Base-by-base conservation (phyloP, 2,329 filamentous ascomycete genomes). In the Proliferodiscus dingleyae region DNA sequence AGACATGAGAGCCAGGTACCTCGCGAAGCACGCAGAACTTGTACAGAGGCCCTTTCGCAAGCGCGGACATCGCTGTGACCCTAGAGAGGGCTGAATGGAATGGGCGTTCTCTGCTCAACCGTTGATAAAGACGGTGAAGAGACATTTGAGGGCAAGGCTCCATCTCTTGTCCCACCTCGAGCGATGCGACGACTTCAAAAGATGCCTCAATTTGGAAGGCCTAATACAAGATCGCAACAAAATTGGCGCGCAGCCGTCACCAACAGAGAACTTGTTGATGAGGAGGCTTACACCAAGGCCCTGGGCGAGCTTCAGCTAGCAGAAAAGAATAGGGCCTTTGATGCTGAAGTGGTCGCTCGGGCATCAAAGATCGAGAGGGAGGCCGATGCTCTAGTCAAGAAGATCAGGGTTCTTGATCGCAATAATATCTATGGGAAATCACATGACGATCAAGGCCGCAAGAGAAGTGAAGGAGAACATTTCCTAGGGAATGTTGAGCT, bases 401-500 rank as follows among this genome's bases (percentile, higher is more conserved):
- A 57, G 33, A 58, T 61, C 33, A 58, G 47, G 49, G 43, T 46
- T n/a, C 54, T 52, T 34, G 61, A 64, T 48, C 50, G 51, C 43
- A 54, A 61, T 6, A 48, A 54, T 16, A 55, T 47, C 11, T 61
- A 61, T 50, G 53, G 53, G 16, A 37, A 44, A 37, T 41, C 53
- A 26, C 44, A 48, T 36, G 52, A 56, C 38, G 26, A 29, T 8
- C 41, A 52, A 24, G 58, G 50, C 24, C 40, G 50, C 13, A 56
- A 55, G 39, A 49, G 52, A 30, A 48, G 40, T 7, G 47, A 54
- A 29, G 74, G 73, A 21, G 77, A 80, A 54, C 79, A 81, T 60
- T 83, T 80, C 58, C 64, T 82, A 19, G 70, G 72, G 41, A 81
- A 81, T 55, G 61, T 69, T 36, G 63, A 72, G 43, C 62, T 78